phyloP scores from a whole-genome alignment of 2,329 filamentous ascomycete species.

The Aspergillus sp. region DNA sequence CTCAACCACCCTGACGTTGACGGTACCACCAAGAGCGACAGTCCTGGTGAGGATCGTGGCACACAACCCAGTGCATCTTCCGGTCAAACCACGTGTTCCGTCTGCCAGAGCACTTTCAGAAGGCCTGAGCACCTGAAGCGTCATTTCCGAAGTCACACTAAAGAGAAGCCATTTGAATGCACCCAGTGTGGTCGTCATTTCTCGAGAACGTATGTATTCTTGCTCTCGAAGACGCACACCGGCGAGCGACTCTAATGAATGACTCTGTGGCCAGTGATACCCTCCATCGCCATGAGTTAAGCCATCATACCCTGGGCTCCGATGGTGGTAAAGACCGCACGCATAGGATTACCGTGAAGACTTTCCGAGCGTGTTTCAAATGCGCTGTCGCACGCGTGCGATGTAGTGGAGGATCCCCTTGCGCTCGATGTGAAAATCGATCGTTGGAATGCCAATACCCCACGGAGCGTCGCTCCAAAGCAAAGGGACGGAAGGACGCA shows the following conservation, averaged over 20 bases:
- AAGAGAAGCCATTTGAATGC: constrained; percentile 41
- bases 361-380: constrained; percentile 41
- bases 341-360: constrained; percentile 43
- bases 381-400: constrained; percentile 41
- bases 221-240: not conserved
- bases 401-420: constrained; percentile 39
- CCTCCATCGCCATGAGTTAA: constrained; percentile 40
- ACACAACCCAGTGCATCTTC: constrained; percentile 10
- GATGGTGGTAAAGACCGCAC: constrained; percentile 34
- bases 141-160: constrained; percentile 41
- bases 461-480: constrained; percentile 38
- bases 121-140: constrained; percentile 43
- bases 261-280: constrained; percentile 32
- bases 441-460: constrained; percentile 40
- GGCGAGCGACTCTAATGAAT: not conserved
- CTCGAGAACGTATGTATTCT: constrained; percentile 37
- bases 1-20: constrained; percentile 17
- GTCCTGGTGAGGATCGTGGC: constrained; percentile 12
- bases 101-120: constrained; percentile 39
- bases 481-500: constrained; percentile 21
- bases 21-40: constrained; percentile 8
- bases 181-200: constrained; percentile 42
- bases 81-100: constrained; percentile 30
- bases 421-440: constrained; percentile 36
- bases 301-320: constrained; percentile 36